Percentiles rank a stretch among this genome's conserved stretches.
phyloP scores from a whole-genome alignment of 352 stramenopile species.

The Phytophthora multivora region DNA sequence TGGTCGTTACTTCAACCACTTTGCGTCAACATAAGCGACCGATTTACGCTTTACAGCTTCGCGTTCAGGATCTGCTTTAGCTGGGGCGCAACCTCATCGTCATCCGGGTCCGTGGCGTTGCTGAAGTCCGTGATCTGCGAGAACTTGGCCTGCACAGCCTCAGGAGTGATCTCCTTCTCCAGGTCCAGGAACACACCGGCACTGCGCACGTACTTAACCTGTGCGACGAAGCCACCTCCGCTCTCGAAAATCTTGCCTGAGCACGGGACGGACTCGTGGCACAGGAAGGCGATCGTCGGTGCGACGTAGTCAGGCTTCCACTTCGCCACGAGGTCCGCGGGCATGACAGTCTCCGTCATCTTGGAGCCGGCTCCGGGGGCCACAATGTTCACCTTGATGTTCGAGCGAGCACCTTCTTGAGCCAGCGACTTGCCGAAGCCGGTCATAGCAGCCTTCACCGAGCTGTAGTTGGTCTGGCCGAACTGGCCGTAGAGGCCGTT shows the following conservation, averaged over 20 bases:
- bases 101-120: constrained; percentile 73
- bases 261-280: constrained; percentile 79
- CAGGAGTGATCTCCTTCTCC: constrained; percentile 72
- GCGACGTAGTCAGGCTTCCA: constrained; percentile 91
- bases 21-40: neutral
- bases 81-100: constrained; percentile 78
- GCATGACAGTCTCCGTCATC: constrained; percentile 90
- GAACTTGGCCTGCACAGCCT: constrained; percentile 81
- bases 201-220: constrained; percentile 84
- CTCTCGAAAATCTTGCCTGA: constrained; percentile 86
- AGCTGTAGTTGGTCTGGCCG: constrained; percentile 91
- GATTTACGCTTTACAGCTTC: constrained; percentile 72
- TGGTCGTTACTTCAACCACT: constrained; percentile 4
- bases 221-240: constrained; percentile 80
- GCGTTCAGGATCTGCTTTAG: constrained; percentile 78
- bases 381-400: constrained; percentile 92
- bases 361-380: constrained; percentile 83
- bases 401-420: constrained; percentile 77
- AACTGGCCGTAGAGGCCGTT: constrained; percentile 92
- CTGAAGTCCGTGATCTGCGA: constrained; percentile 79
- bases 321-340: constrained; percentile 75
- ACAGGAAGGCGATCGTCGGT: constrained; percentile 85
- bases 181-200: constrained; percentile 73
- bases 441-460: constrained; percentile 92
- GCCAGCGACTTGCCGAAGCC: constrained; percentile 93